Percentiles rank a stretch among this genome's conserved stretches.
Evolutionary conservation across 495 filamentous ascomycete genomes (phyloP).

Genomic region (Neurospora tetrasperma): DNA sequence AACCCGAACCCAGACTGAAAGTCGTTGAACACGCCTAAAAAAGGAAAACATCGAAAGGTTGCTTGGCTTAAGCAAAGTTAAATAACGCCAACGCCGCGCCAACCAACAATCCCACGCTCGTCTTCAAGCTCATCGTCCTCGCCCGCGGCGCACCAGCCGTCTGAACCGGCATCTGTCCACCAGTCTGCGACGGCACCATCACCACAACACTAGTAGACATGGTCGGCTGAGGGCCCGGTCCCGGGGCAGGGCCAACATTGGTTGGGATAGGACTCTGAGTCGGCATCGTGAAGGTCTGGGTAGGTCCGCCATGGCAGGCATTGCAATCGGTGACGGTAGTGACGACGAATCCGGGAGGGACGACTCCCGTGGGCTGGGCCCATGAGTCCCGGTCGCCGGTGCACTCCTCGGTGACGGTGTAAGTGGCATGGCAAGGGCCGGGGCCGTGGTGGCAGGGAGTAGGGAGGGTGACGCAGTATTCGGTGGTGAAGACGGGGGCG

Average conservation of each 20-base stretch:
- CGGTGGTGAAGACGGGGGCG: conserved; percentile 23
- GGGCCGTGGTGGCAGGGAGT: conserved; percentile 31
- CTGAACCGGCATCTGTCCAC: background rate
- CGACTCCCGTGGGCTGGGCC: conserved; percentile 8
- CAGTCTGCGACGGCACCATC: background rate
- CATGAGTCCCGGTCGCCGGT: conserved; percentile 19
- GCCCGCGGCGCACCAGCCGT: conserved; percentile 17
- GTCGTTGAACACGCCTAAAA: background rate
- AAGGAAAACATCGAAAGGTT: background rate
- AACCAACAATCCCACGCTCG: background rate
- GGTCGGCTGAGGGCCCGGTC: background rate
- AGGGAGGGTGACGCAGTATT: conserved; percentile 31
- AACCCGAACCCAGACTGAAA: background rate
- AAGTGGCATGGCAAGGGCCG: conserved; percentile 26
- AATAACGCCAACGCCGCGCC: background rate
- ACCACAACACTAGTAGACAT: background rate
- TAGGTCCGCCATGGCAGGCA: background rate
- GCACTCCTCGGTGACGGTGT: conserved; percentile 36
- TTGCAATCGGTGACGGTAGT: conserved; percentile 19
- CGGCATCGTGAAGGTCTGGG: background rate
- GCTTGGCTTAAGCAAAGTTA: background rate
- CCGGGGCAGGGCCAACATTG: background rate
- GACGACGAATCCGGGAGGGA: conserved; percentile 31
- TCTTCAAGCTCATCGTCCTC: conserved; percentile 12
- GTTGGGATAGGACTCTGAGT: background rate